These are phyloP conservation scores for Plasmodium yoelii DNA, from an alignment of 169 alveolate genomes.

Conservation along the genomic window DNA sequence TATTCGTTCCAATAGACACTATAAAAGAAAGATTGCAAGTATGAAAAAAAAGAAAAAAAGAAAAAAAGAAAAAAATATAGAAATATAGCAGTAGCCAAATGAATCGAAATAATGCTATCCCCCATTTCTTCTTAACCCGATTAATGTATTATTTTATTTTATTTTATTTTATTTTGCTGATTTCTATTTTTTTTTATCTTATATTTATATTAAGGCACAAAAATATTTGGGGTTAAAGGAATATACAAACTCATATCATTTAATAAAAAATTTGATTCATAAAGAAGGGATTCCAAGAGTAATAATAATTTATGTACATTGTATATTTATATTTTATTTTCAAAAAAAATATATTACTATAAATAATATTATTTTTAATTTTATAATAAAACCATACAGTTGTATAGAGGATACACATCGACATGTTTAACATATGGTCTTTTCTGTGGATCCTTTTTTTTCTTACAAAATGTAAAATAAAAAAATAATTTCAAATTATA, in stretches of 20 bases:
- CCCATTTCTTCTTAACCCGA: neutral
- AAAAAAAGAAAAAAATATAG: neutral
- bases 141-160: neutral
- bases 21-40: slow-evolving; percentile 74
- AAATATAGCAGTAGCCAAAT: neutral
- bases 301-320: neutral
- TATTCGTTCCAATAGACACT: slow-evolving; percentile 70
- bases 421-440: slow-evolving; percentile 64
- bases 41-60: neutral
- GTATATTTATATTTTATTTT: neutral
- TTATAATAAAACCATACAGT: slow-evolving; percentile 3
- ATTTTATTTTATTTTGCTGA: neutral
- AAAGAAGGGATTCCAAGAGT: slow-evolving; percentile 59
- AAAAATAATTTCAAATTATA: neutral
- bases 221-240: slow-evolving; percentile 34
- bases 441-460: slow-evolving; percentile 62
- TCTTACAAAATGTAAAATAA: slow-evolving; percentile 61
- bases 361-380: neutral
- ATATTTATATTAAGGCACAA: slow-evolving; percentile 37
- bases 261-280: slow-evolving; percentile 25
- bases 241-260: slow-evolving; percentile 20
- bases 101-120: too few relatives aligned
- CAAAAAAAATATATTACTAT: neutral
- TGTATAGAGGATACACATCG: slow-evolving; percentile 67
- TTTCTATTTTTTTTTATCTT: neutral